Conservation (phyloP, 148 eudicot species). For the Rhododendron williamsianum region DNA sequence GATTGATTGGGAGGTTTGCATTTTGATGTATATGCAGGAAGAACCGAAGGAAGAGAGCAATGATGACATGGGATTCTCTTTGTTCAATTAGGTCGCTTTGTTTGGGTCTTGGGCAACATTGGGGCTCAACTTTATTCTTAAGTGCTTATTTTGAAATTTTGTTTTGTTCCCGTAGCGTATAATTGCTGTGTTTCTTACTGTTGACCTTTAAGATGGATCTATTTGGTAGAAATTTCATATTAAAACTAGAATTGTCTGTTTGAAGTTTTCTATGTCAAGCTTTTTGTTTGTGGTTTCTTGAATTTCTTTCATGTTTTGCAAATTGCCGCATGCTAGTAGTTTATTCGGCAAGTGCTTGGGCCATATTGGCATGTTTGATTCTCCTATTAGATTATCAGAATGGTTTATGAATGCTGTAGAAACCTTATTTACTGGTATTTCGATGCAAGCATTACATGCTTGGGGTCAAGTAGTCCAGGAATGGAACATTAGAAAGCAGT, state of each 20-base stretch:
- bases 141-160: background rate
- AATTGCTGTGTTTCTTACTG: background rate
- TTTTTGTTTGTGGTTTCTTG: background rate
- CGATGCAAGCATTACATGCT: background rate
- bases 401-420: background rate
- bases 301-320: background rate
- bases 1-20: background rate
- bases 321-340: background rate
- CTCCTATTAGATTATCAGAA: background rate
- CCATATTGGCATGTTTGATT: background rate
- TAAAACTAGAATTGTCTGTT: background rate
- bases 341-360: background rate
- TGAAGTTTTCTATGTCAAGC: background rate
- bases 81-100: constrained; percentile 17
- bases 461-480: no score
- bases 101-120: background rate
- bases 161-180: background rate
- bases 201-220: background rate
- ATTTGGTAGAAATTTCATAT: background rate
- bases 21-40: constrained; percentile 8
- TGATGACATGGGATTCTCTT: constrained; percentile 25
- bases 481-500: no score
- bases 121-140: background rate
- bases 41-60: constrained; percentile 24
- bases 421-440: background rate